Evolutionary conservation across 768 basidiomycete species (phyloP), one percentile per base, ranked within the genome.

Genomic region (Scleroderma citrinum): DNA sequence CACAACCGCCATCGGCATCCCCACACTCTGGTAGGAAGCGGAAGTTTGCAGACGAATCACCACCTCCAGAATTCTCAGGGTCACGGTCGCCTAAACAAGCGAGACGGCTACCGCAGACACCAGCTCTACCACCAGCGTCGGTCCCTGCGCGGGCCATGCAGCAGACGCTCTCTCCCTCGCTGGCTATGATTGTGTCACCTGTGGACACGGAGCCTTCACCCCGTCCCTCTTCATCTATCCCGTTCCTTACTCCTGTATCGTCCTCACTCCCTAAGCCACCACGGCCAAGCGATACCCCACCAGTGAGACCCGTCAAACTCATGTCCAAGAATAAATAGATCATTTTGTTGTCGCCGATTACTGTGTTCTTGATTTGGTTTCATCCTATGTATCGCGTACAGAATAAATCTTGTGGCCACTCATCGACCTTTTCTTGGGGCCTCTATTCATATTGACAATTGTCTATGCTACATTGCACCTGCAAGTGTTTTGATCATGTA

Each of bases 181-280:
- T 67, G 7, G 65, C 65, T 10, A 67, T 69, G 65, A 67, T 67
- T 35, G 65, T 67, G 24, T 66, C 65, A 21, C 65, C 65, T 5
- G 56, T 66, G 21, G 65, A 67, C 35, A 56, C 65, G 0, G 65
- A 69, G 32, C 65, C 65, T 1, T 67, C 65, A 19, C 60, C 65
- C 23, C 65, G 67, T n/a, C 51, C 57, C 1, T 52, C 60, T n/a
- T 56, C 66, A 20, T 62, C 67, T 2, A 52, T 61, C 20, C 30
- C 62, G 8, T 68, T 46, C 19, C 49, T 44, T 17, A 49, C 40
- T 32, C 51, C 49, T 3, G 50, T 50, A 21, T 52, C 52, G 3
- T 56, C 63, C 3, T 58, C 53, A n/a, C 44, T 47, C 37, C 43
- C 16, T 50, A 47, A 42, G 36, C 17, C 38, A 11, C 37, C 61